Conservation (phyloP, 768 basidiomycete genomes). For the Boletus pseudopeckii region DNA sequence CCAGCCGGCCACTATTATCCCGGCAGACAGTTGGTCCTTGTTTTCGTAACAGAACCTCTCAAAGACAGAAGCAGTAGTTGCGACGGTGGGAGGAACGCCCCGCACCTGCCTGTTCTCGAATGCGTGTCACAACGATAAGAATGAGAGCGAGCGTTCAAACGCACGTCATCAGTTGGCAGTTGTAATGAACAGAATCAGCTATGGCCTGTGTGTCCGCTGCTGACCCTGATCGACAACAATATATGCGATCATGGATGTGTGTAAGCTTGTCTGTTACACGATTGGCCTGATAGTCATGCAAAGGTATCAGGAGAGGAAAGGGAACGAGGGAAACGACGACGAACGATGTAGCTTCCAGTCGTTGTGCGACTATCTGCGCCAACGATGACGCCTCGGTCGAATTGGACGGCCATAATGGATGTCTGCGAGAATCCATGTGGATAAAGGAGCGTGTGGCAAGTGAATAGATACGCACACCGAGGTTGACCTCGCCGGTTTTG, state of each 20-base stretch:
- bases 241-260: conserved; percentile 94
- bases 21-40: conserved; percentile 85
- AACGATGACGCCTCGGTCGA: conserved; percentile 90
- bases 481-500: conserved; percentile 94
- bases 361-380: conserved; percentile 98
- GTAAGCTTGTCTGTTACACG: conserved; percentile 99
- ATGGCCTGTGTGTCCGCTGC: conserved; percentile 97
- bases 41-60: conserved; percentile 89
- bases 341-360: conserved; percentile 92
- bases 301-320: neutral
- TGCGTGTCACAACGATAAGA: neutral
- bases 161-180: conserved; percentile 73
- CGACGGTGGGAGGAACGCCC: conserved; percentile 71
- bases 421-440: conserved; percentile 52
- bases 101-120: conserved; percentile 45
- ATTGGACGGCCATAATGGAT: conserved; percentile 99
- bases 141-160: conserved; percentile 19
- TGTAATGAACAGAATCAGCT: conserved; percentile 85
- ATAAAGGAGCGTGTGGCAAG: neutral
- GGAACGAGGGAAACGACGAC: conserved; percentile 20
- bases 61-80: conserved; percentile 78
- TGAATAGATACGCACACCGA: conserved; percentile 64
- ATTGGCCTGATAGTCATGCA: conserved; percentile 64
- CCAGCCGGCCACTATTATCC: conserved; percentile 99
- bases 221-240: conserved; percentile 98